These are phyloP conservation scores for Botrytis fragariae DNA, from an alignment of 2,329 filamentous ascomycete species.

Conservation along the genomic window DNA sequence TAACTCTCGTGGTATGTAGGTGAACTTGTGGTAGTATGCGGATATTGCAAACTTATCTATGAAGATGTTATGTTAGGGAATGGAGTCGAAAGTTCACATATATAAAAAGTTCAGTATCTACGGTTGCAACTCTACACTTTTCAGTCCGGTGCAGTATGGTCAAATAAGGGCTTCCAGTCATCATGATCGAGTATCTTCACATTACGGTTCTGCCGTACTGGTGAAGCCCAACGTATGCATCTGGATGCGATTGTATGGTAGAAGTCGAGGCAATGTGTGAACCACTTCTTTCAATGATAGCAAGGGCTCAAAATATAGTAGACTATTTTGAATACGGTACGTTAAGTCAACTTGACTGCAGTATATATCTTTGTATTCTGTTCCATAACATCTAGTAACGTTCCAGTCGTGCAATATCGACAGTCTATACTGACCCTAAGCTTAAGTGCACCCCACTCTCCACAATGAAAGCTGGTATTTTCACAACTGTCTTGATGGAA, in stretches of 20 bases:
- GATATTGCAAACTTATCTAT: too few relatives aligned
- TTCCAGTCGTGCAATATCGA: not conserved
- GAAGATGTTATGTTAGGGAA: not conserved
- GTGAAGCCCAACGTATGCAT: too few relatives aligned
- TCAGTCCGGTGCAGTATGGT: not conserved
- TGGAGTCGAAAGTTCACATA: too few relatives aligned
- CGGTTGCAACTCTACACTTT: not conserved
- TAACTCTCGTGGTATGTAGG: not conserved
- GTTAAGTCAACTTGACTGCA: not conserved
- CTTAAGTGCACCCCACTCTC: not conserved
- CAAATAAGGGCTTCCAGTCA: too few relatives aligned
- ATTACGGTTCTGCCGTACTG: not conserved
- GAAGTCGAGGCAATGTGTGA: accelerated
- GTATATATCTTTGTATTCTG: not conserved
- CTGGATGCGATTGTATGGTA: too few relatives aligned
- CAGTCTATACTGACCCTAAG: not conserved
- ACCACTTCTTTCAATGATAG: accelerated
- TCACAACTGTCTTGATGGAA: too few relatives aligned
- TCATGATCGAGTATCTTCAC: not conserved
- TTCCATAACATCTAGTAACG: not conserved
- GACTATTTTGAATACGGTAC: accelerated
- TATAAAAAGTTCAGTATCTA: not conserved
- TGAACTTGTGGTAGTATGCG: not conserved
- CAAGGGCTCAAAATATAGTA: not conserved
- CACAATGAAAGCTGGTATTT: accelerated